Percentiles rank a stretch among this genome's conserved stretches.
Conservation (phyloP, 768 basidiomycete genomes). For the Holtermannia corniformis region DNA sequence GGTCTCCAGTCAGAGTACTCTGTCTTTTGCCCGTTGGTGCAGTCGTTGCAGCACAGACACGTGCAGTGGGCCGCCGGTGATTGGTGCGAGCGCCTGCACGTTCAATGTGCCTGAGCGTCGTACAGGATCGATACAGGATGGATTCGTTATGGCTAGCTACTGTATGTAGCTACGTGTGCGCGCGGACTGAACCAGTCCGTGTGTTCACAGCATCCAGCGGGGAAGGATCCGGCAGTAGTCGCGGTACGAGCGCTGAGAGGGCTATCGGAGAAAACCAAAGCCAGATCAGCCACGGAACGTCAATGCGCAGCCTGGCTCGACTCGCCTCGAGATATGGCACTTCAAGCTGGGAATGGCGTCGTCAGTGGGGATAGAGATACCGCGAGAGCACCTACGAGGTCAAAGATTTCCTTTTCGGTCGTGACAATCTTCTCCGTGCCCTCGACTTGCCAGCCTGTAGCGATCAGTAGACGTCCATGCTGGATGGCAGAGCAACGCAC, state of each 20-base stretch:
- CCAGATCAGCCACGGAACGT: not conserved
- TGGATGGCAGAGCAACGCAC: not conserved
- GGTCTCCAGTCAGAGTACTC: too few species aligned
- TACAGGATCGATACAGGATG: too few species aligned
- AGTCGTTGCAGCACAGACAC: too few species aligned
- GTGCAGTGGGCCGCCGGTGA: too few species aligned
- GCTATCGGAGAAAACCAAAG: too few species aligned
- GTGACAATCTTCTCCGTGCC: slow-evolving; percentile 29
- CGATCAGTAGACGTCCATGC: not conserved
- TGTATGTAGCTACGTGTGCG: too few species aligned
- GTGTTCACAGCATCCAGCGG: not conserved
- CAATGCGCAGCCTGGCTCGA: not conserved
- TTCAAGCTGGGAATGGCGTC: slow-evolving; percentile 14
- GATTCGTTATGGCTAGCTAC: too few species aligned
- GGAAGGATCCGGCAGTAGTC: slow-evolving; percentile 18
- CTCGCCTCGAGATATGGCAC: slow-evolving; percentile 26
- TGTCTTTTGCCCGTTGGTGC: too few species aligned
- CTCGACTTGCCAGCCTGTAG: slow-evolving; percentile 11
- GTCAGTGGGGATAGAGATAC: too few species aligned
- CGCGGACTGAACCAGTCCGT: too few species aligned
- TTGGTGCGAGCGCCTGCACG: too few species aligned
- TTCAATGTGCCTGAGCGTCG: too few species aligned
- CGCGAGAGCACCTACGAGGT: slow-evolving; percentile 18
- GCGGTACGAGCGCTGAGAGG: slow-evolving; percentile 19
- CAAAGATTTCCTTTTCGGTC: slow-evolving; percentile 35